These are phyloP conservation scores for Dryadomyces quercivorus DNA, from an alignment of 2,329 filamentous ascomycete species.

Conservation along the genomic window DNA sequence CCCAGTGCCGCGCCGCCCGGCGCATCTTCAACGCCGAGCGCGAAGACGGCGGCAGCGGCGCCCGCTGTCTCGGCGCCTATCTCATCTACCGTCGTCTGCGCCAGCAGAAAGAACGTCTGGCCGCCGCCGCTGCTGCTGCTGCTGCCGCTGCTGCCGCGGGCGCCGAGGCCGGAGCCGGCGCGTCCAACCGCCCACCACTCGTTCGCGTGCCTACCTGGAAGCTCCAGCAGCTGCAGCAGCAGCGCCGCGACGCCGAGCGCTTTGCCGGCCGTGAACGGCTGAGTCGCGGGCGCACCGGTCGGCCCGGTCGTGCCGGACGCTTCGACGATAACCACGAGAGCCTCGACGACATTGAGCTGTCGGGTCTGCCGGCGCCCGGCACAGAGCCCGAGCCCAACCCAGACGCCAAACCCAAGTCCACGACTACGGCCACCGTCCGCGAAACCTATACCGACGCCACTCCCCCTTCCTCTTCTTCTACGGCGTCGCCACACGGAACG, in stretches of 20 bases:
- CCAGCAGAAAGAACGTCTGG: slow-evolving; percentile 20
- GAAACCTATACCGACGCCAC: background rate
- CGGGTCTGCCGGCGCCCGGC: background rate
- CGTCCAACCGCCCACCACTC: background rate
- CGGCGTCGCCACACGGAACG: slow-evolving; percentile 2
- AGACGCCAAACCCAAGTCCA: background rate
- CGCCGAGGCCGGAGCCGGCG: background rate
- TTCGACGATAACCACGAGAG: background rate
- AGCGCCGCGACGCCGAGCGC: slow-evolving; percentile 5
- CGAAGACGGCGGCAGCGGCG: slow-evolving; percentile 22
- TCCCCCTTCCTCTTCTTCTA: background rate
- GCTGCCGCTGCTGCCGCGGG: too few relatives aligned
- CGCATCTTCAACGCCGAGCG: slow-evolving; percentile 42
- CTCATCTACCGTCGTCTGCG: slow-evolving; percentile 39
- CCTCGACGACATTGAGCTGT: slow-evolving; percentile 6
- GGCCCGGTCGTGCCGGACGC: background rate
- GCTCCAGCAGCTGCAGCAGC: slow-evolving; percentile 11
- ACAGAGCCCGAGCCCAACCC: background rate
- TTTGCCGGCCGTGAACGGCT: slow-evolving; percentile 8
- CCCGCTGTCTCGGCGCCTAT: slow-evolving; percentile 43
- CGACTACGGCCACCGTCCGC: background rate
- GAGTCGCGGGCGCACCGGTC: slow-evolving; percentile 5
- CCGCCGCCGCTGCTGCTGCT: background rate
- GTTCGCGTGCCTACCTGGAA: slow-evolving; percentile 14
- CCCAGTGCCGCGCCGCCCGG: slow-evolving; percentile 43